Conservation (phyloP, 306 rosid genomes). For the Quercus cerris region DNA sequence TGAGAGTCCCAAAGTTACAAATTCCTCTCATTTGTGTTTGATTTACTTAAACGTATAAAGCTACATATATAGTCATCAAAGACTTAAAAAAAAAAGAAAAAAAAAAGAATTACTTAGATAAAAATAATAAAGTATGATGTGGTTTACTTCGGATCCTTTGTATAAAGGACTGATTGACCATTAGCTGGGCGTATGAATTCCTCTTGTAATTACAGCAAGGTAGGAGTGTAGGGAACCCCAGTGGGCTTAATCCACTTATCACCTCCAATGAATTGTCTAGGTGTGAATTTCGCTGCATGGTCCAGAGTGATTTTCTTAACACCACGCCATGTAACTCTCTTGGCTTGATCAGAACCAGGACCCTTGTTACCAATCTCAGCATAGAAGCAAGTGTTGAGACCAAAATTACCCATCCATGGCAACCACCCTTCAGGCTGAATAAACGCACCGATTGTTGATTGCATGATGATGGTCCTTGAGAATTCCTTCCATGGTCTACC, state of each 20-base stretch:
- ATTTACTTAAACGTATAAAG: background rate
- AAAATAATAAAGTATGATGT: background rate
- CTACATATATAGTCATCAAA: background rate
- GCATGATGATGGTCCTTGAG: conserved; percentile 60
- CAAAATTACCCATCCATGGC: conserved; percentile 39
- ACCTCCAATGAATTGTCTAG: conserved; percentile 34
- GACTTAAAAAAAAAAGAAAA: background rate
- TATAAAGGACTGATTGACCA: background rate
- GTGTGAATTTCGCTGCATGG: conserved; percentile 31
- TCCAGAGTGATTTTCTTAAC: conserved; percentile 12
- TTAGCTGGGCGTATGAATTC: background rate
- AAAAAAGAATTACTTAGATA: background rate
- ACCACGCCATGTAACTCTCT: conserved; percentile 55
- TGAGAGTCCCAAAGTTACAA: background rate
- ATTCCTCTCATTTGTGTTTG: background rate
- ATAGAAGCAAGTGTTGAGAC: conserved; percentile 36
- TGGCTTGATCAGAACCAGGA: conserved; percentile 20
- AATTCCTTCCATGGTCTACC: conserved; percentile 70
- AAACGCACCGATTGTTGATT: conserved; percentile 37
- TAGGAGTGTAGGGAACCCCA: conserved; percentile 40
- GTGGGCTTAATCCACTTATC: conserved; percentile 51
- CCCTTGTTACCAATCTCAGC: conserved; percentile 55
- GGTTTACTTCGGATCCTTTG: background rate
- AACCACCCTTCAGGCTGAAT: conserved; percentile 51
- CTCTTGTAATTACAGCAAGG: conserved; percentile 4